Conservation (phyloP, 163 green algal species). For the Chlamydomonas reinhardtii region DNA sequence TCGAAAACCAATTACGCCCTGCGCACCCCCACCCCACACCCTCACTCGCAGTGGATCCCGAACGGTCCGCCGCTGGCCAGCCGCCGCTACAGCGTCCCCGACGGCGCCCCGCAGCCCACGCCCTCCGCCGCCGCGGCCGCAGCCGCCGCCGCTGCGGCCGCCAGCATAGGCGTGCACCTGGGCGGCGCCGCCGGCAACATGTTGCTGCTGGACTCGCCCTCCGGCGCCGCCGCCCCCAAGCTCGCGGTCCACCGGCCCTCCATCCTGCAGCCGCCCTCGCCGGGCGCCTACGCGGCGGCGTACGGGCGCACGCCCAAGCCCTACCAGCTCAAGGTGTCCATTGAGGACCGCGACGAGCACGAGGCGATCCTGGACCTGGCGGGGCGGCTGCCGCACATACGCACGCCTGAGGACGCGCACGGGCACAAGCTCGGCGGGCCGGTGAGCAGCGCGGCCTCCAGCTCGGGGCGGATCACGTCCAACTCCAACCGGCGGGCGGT, state of each 20-base stretch:
- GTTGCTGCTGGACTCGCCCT: constrained; percentile 10
- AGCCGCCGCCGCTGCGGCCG: not conserved
- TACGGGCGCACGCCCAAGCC: constrained; percentile 34
- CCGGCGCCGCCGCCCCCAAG: not conserved
- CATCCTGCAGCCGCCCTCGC: not conserved
- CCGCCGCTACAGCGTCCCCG: not conserved
- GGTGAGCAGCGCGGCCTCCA: not conserved
- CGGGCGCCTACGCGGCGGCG: not conserved
- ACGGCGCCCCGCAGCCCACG: not conserved
- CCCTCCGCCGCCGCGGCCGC: not conserved
- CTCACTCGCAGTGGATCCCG: constrained; percentile 25
- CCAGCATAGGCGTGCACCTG: not conserved
- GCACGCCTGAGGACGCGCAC: not conserved
- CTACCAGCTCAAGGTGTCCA: constrained; percentile 23
- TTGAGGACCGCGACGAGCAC: constrained; percentile 48
- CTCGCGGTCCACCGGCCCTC: not conserved
- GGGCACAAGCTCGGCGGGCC: too few species aligned
- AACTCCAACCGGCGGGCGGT: not conserved
- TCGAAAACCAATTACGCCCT: too few species aligned
- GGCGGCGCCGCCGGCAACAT: constrained; percentile 1
- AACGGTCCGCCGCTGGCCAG: not conserved
- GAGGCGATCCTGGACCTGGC: constrained; percentile 40
- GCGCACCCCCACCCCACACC: too few species aligned
- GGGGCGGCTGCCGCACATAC: constrained; percentile 24
- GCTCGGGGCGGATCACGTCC: not conserved